phyloP scores from a whole-genome alignment of 2,329 filamentous ascomycete species.

The Aspergillus felis region DNA sequence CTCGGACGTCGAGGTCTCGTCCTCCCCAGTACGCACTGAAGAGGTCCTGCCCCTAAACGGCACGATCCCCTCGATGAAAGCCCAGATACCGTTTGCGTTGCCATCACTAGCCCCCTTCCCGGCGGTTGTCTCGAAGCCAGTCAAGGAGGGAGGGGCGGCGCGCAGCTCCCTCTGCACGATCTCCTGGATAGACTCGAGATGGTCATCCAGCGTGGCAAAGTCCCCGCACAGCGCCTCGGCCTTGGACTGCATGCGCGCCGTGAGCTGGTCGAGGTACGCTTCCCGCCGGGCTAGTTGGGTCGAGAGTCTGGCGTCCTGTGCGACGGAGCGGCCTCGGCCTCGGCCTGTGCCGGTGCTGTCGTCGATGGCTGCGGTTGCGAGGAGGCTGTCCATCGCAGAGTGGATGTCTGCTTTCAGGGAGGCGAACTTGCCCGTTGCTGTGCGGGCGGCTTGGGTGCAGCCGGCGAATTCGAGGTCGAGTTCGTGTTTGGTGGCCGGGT shows the following conservation, averaged over 20 bases:
- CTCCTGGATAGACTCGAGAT: slow-evolving; percentile 31
- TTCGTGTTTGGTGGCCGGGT: slow-evolving; percentile 30
- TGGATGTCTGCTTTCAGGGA: slow-evolving; percentile 33
- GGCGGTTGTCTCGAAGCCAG: neutral
- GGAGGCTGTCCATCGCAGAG: slow-evolving; percentile 32
- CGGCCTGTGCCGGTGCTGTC: slow-evolving; percentile 8
- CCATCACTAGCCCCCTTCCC: too few species aligned
- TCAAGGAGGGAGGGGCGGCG: neutral
- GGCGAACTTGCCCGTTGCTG: slow-evolving; percentile 32
- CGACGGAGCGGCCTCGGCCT: slow-evolving; percentile 9
- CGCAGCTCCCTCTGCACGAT: slow-evolving; percentile 24
- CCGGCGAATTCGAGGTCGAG: slow-evolving; percentile 37
- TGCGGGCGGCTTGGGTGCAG: slow-evolving; percentile 27
- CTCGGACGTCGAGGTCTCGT: neutral
- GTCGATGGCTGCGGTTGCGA: slow-evolving; percentile 19
- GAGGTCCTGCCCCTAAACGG: slow-evolving; percentile 2
- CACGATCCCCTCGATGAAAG: slow-evolving; percentile 6
- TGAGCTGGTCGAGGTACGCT: slow-evolving; percentile 31
- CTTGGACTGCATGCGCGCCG: slow-evolving; percentile 29
- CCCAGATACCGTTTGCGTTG: neutral
- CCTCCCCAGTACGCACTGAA: neutral
- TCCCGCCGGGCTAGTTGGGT: slow-evolving; percentile 28
- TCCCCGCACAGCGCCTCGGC: slow-evolving; percentile 26
- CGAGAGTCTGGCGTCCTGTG: slow-evolving; percentile 25
- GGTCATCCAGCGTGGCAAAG: slow-evolving; percentile 32